Percentiles rank a stretch among this genome's conserved stretches.
phyloP scores from a whole-genome alignment of 441 rosid species.

The Populus trichocarpa region DNA sequence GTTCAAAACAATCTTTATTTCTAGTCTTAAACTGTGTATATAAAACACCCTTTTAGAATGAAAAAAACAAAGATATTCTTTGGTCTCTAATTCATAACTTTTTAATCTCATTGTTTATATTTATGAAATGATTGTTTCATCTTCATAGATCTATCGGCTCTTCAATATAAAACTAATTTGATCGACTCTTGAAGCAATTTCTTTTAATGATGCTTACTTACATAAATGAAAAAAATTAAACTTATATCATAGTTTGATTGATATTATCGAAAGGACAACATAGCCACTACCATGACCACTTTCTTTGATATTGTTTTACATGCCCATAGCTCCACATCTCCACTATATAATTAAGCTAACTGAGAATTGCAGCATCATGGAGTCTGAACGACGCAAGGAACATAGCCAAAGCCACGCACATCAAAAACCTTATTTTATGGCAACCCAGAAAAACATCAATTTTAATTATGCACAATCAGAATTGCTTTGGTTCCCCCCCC shows the following conservation, averaged over 20 bases:
- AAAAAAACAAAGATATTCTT: background rate
- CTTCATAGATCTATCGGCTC: background rate
- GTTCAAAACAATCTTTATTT: background rate
- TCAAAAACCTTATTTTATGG: background rate
- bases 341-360: too few relatives aligned
- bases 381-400: background rate
- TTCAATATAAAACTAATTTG: background rate
- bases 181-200: background rate
- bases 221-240: background rate
- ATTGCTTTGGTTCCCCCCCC: too few relatives aligned
- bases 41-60: background rate
- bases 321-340: too few relatives aligned
- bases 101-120: background rate
- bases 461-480: too few relatives aligned
- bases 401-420: background rate
- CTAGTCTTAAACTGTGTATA: background rate
- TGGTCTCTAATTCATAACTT: background rate
- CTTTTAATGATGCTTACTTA: background rate
- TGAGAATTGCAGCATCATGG: background rate
- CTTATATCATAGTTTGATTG: background rate
- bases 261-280: too few relatives aligned
- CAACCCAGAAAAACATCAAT: too few relatives aligned
- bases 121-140: background rate
- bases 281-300: too few relatives aligned
- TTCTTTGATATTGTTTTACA: too few relatives aligned